A percentile compares a stretch with the other conserved stretches of the same genome.
Evolutionary conservation across 345 rosid genomes (phyloP).

Genomic region (Ceriops tagal): DNA sequence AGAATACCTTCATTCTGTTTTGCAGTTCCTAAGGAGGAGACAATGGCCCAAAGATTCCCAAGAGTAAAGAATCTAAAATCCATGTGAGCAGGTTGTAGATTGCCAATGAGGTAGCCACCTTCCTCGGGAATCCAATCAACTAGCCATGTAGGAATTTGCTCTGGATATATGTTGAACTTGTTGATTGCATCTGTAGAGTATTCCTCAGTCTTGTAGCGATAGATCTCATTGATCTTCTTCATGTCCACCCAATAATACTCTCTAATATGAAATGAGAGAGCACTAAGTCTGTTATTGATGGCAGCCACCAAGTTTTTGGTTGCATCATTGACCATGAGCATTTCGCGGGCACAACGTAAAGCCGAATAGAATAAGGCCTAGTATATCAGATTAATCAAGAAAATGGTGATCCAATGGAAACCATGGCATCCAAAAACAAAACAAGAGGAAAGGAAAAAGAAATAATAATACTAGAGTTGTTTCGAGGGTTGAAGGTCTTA

Average conservation of each 20-base stretch:
- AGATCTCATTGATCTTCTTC: slow-evolving; percentile 82
- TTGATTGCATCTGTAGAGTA: slow-evolving; percentile 80
- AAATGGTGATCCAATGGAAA: slow-evolving; percentile 5
- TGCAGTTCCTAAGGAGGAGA: slow-evolving; percentile 28
- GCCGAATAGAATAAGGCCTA: slow-evolving; percentile 93
- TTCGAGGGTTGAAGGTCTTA: no score
- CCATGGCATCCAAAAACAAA: background rate
- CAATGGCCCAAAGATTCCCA: slow-evolving; percentile 79
- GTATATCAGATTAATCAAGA: slow-evolving; percentile 14
- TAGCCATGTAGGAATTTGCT: slow-evolving; percentile 85
- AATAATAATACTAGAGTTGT: background rate
- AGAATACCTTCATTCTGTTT: slow-evolving; percentile 33
- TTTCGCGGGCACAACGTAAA: slow-evolving; percentile 83
- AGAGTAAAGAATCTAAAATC: slow-evolving; percentile 88
- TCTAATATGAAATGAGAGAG: slow-evolving; percentile 82
- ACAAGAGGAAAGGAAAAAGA: background rate
- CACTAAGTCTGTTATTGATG: slow-evolving; percentile 74
- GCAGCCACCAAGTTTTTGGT: slow-evolving; percentile 84
- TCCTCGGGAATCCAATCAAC: slow-evolving; percentile 88
- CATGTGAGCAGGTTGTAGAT: slow-evolving; percentile 94
- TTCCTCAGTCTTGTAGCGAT: slow-evolving; percentile 93
- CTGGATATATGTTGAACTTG: slow-evolving; percentile 95
- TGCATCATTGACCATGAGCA: slow-evolving; percentile 73
- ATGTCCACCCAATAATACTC: slow-evolving; percentile 93
- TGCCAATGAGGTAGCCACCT: slow-evolving; percentile 73